Evolutionary conservation across 768 basidiomycete genomes (phyloP), one percentile per base, ranked within the genome.

Genomic region (Paxillus involutus): DNA sequence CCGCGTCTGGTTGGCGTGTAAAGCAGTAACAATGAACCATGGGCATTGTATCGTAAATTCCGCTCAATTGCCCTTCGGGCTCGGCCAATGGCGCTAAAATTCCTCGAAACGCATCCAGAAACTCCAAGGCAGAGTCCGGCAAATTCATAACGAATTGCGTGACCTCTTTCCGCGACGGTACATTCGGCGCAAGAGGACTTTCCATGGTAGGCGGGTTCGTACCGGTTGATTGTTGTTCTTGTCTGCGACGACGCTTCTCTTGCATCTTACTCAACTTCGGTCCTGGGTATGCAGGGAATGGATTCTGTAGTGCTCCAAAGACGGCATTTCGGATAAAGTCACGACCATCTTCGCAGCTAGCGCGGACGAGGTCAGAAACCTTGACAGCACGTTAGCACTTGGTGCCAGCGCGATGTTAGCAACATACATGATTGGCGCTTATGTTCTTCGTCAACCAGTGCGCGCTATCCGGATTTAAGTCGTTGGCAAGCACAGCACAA

Each of bases 131-230:
- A 24, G 88, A 86, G 60, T 92, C 94, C 3, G 97, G 97, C 17
- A 99, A 78, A 70, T 99, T 99, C 94, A 99, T 96, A n/a, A 97
- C 88, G 65, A 92, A 94, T 67, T 97, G 96, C 12, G 83, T 73
- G 59, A 97, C 84, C 42, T 79, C 73, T 51, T 70, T 75, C 53
- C 89, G 82, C 36, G 75, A 67, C 8, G 69, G 73, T 42, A 60
- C 19, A 17, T 49, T 51, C 4, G 57, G 19, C 17, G 53, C 59
- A 35, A 51, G 30, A 42, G 58, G 47, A n/a, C 24, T 50, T 29
- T 58, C 42, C n/a, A 39, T 24, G 43, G 43, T 41, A 44, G 52
- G 19, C 26, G 44, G 33, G 24, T 47, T 49, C 24, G 9, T 39
- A 14, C 24, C 41, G 14, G 19, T 49, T 10, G 49, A 40, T 17